Evolutionary conservation across 2,329 filamentous ascomycete genomes (phyloP).

Genomic region (Pyricularia sp.): DNA sequence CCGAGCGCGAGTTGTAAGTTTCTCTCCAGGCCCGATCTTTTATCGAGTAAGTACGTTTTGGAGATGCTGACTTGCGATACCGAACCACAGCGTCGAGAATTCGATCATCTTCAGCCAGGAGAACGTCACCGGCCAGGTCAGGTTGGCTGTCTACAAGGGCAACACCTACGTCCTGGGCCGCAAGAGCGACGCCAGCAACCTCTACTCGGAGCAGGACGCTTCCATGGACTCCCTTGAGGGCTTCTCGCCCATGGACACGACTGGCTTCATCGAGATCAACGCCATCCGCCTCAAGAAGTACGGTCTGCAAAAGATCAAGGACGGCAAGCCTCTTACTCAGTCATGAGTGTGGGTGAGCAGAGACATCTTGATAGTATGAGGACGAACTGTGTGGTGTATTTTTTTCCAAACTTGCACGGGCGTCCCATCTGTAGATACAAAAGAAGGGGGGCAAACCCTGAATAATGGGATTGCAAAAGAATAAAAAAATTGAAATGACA

Average conservation of each 20-base stretch:
- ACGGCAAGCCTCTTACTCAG: slow-evolving; percentile 20
- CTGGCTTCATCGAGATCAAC: slow-evolving; percentile 58
- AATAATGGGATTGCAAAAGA: neutral
- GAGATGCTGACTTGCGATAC: neutral
- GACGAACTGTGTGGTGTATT: neutral
- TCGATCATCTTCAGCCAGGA: slow-evolving; percentile 52
- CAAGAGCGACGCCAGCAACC: slow-evolving; percentile 33
- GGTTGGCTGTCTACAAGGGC: slow-evolving; percentile 29
- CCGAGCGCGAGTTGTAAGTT: slow-evolving; percentile 36
- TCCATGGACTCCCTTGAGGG: slow-evolving; percentile 40
- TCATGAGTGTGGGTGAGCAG: neutral
- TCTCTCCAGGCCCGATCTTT: neutral
- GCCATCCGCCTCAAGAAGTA: slow-evolving; percentile 55
- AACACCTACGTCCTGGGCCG: slow-evolving; percentile 35
- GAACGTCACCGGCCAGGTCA: slow-evolving; percentile 26
- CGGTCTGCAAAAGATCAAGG: slow-evolving; percentile 28
- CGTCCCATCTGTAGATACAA: neutral
- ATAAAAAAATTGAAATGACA: neutral
- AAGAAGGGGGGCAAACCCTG: neutral
- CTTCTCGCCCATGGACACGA: slow-evolving; percentile 30
- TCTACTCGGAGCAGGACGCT: slow-evolving; percentile 39
- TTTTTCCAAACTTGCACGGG: neutral
- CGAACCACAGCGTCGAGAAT: slow-evolving; percentile 24
- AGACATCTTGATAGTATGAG: neutral
- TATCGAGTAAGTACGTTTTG: neutral